Evolutionary conservation across 2,329 filamentous ascomycete species (phyloP), one percentile per base, ranked within the genome.

Genomic region (Botrytis tulipae): DNA sequence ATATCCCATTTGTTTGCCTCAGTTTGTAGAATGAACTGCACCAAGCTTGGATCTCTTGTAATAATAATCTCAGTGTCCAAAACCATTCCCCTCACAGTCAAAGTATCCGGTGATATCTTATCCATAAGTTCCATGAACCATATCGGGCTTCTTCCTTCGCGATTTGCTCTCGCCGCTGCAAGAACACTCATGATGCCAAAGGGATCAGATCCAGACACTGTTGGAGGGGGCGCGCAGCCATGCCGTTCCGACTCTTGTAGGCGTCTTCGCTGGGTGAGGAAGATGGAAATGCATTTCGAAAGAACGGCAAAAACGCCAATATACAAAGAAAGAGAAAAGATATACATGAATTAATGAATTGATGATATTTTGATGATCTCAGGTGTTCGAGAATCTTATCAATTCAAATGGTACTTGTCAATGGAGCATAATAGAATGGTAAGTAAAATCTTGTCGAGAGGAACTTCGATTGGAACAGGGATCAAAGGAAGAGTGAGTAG

Each of bases 1-100:
- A 83, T 80, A 68, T 83, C 82, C 81, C 83, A 73, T 83, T 80
- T 3, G 10, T 63, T 44, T 18, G 60, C 46, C 7, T 71, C 54
- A 20, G 59, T 63, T 22, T 62, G 44, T 25, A 63, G 29, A 14
- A 62, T 71, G 18, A 71, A 62, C 9, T 61, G 54, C 25, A 44
- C 63, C 22, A 67, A 67, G 25, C 29, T n/a, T 35, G 63, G 63
- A 51, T 67, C 63, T 37, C 63, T 67, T 22, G 63, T 67, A 37
- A 67, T 37, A n/a, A 67, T 35, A 37, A 67, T n/a, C 44, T 67
- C 63, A 25, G 63, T 67, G 25, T 67, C 63, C 12, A 67, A 67
- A 51, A 67, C 29, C 32, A 51, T 44, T 20, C 63, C 63, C 29
- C 63, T 67, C 29, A 67, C 35, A 3, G 63, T 67, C 29, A 67